These are phyloP conservation scores for Fragaria ananassa DNA, from an alignment of 306 rosid species.

Conservation along the genomic window DNA sequence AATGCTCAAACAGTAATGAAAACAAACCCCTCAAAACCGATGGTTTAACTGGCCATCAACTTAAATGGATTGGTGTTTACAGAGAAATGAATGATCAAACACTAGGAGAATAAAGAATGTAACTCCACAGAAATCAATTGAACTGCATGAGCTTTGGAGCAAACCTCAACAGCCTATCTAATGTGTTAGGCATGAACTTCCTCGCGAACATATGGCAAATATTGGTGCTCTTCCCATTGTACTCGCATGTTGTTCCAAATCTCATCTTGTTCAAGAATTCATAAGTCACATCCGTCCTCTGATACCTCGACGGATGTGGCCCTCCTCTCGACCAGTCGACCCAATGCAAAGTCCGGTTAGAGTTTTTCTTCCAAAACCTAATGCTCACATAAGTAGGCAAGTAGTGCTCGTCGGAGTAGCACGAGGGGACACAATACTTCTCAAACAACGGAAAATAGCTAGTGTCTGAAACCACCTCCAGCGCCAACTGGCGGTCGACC, in stretches of 20 bases:
- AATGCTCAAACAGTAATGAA: neutral
- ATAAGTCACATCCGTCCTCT: constrained; percentile 38
- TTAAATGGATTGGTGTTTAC: neutral
- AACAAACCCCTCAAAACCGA: neutral
- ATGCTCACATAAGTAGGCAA: constrained; percentile 60
- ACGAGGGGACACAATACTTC: constrained; percentile 37
- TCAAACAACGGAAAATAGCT: constrained; percentile 45
- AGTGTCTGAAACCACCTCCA: constrained; percentile 45
- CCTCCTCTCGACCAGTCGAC: constrained; percentile 87
- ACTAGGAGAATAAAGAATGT: neutral
- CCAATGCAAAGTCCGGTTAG: constrained; percentile 84
- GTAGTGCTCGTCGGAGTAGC: constrained; percentile 81
- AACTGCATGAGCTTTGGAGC: constrained; percentile 78
- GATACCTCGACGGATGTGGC: constrained; percentile 58
- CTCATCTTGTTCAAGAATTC: constrained; percentile 55
- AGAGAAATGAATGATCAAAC: neutral
- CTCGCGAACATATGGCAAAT: constrained; percentile 80
- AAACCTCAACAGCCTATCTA: constrained; percentile 64
- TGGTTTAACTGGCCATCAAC: neutral
- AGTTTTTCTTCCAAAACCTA: constrained; percentile 39
- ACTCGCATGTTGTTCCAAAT: constrained; percentile 46
- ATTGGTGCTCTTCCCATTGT: constrained; percentile 49
- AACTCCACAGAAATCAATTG: constrained; percentile 20
- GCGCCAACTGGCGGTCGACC: constrained; percentile 54
- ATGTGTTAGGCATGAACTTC: constrained; percentile 56